Evolutionary conservation across 2,329 filamentous ascomycete genomes (phyloP), one percentile per base, ranked within the genome.

Genomic region (Monilinia aucupariae): DNA sequence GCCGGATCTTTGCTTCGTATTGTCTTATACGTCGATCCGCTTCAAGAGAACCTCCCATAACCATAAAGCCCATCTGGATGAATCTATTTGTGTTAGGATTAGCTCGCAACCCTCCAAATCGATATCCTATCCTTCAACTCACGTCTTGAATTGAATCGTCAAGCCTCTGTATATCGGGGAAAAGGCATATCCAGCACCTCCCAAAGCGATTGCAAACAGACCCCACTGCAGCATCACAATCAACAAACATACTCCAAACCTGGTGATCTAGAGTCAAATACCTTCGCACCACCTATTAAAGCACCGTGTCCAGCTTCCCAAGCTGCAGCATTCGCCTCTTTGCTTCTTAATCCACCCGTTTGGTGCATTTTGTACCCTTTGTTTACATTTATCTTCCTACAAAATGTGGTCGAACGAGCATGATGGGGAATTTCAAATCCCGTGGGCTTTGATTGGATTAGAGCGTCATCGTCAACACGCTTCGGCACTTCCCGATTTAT

Each of bases 121-220:
- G n/a, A 27, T 9, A 32, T 39, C 30, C 10, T 20, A 12, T 20
- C 13, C 22, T 37, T 12, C 56, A 56, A 77, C 84, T 71, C 81
- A 90, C 88, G 89, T 85, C 78, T 91, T 91, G 76, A 91, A 91
- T 72, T 91, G 88, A 56, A 90, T 78, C 1, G 88, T 91, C 66
- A 89, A 76, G 1, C 86, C 82, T 27, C 88, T 82, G 73, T 92
- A 93, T 25, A 92, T 71, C 0, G 90, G 90, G 59, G 86, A 90
- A 70, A 85, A 80, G 27, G 79, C 76, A 67, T 85, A 87, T 22
- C 85, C 89, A 7, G 85, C 71, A 27, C 79, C 86, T 25, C 82
- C 86, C 9, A 90, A 77, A 30, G 87, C 73, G 0, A 82, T 86
- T 20, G 84, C 82, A 63, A 81, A 84, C n/a, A 82, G 76, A 62